Base-by-base conservation (phyloP, 2,329 filamentous ascomycete species). In the Keithomyces neogunnii region DNA sequence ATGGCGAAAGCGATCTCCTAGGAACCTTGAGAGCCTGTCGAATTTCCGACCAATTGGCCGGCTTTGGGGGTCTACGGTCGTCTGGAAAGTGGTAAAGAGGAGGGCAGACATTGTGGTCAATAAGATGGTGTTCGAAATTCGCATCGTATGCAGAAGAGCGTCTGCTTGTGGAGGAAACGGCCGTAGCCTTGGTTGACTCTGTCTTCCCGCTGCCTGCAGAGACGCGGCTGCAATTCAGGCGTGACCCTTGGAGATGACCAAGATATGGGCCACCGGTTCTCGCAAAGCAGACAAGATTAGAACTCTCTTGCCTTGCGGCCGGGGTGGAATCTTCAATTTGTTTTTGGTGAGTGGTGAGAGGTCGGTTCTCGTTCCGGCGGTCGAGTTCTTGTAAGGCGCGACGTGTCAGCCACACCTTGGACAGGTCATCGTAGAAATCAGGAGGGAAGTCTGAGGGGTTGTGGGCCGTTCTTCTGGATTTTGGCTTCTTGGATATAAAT, bases 71-170 rank as follows among this genome's bases (percentile, higher is more conserved):
- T 11, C 29, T n/a, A 9, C 48, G 39, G 30, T 26, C 39, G 26
- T 49, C 31, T 5, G 48, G 29, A 38, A 33, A 49, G 4, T 49
- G 3, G 40, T 49, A 45, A 5, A 36, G 10, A 38, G 10, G 3
- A 28, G 48, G 47, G n/a, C 42, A 50, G 9, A 50, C 45, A 8
- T 48, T 30, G 40, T 52, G 28, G 28, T 47, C 47, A 30, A 32
- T 44, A 13, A 51, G 38, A 36, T 39, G 36, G 11, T 51, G 50
- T 31, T 47, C 32, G 31, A 45, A 53, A 28, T 48, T 32, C 3
- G 39, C 19, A 43, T 52, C 50, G 29, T 52, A 49, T 30, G 50
- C 50, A 6, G 50, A 51, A 7, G 31, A 53, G 13, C 51, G 31
- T 39, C 39, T 48, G 45, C 6, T 40, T 5, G 9, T 46, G 13